Conservation (phyloP, 1,284 basidiomycete species). For the Phylloporus sp. region DNA sequence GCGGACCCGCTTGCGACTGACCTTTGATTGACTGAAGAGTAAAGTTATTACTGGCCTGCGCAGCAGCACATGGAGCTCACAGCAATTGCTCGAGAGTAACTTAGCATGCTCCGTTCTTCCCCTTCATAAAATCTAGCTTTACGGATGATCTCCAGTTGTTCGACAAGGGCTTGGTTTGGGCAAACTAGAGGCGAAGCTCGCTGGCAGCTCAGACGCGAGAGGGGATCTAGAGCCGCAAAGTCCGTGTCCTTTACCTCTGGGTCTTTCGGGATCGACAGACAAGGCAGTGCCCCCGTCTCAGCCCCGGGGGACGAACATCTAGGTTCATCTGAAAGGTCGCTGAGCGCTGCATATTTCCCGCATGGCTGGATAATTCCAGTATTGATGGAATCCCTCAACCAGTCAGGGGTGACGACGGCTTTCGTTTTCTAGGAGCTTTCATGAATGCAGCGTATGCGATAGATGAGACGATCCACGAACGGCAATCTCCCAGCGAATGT, state of each 20-base stretch:
- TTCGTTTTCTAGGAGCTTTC: constrained; percentile 60
- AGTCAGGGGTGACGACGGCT: constrained; percentile 70
- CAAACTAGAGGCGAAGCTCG: constrained; percentile 71
- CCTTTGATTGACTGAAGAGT: constrained; percentile 67
- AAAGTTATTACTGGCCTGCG: constrained; percentile 4
- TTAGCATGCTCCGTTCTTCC: constrained; percentile 67
- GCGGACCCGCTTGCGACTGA: constrained; percentile 33
- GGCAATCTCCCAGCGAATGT: constrained; percentile 67
- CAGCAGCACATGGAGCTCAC: constrained; percentile 45
- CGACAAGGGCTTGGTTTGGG: constrained; percentile 66
- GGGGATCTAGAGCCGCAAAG: constrained; percentile 42
- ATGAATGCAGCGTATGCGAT: constrained; percentile 11
- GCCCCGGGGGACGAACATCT: constrained; percentile 50
- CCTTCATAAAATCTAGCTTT: constrained; percentile 68
- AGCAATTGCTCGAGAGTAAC: constrained; percentile 73
- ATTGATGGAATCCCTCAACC: constrained; percentile 66
- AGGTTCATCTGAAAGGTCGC: constrained; percentile 56
- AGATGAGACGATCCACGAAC: constrained; percentile 50
- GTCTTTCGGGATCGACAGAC: constrained; percentile 13
- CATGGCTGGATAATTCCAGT: constrained; percentile 56
- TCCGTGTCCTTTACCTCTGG: constrained; percentile 26
- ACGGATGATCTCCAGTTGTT: constrained; percentile 66
- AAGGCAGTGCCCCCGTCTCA: background rate
- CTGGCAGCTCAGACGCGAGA: constrained; percentile 62
- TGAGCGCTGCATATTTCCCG: constrained; percentile 61